Evolutionary conservation across 202 grass and related monocot species (phyloP).

Genomic region (Brachypodium distachyon): DNA sequence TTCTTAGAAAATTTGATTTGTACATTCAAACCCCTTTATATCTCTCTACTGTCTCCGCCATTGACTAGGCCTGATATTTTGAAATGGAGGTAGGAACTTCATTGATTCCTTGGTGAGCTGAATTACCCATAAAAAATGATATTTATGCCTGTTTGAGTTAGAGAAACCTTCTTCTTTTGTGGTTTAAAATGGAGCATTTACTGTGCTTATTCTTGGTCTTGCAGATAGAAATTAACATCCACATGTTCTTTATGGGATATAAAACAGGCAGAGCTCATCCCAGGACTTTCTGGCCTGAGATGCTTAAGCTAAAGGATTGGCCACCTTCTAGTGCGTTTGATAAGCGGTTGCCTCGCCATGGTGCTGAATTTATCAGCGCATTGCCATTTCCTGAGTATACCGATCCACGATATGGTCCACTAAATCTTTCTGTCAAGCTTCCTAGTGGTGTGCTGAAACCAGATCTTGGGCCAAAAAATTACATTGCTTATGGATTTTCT

Average conservation of each 20-base stretch:
- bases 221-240: conserved; percentile 66
- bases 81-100: not conserved
- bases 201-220: not conserved
- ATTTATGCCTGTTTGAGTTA: not conserved
- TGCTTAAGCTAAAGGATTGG: conserved; percentile 68
- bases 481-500: conserved; percentile 51
- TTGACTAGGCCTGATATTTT: not conserved
- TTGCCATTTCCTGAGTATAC: conserved; percentile 70
- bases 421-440: conserved; percentile 59
- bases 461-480: conserved; percentile 44
- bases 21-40: too few relatives aligned
- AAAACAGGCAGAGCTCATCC: conserved; percentile 24
- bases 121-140: not conserved
- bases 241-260: conserved; percentile 48
- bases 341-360: conserved; percentile 44
- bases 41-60: too few relatives aligned
- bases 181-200: not conserved
- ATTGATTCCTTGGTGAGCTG: not conserved
- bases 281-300: conserved; percentile 36
- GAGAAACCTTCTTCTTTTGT: not conserved
- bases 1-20: too few relatives aligned
- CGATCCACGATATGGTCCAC: conserved; percentile 33
- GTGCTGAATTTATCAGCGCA: conserved; percentile 45
- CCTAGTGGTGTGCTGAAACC: conserved; percentile 29
- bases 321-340: conserved; percentile 50